These are phyloP conservation scores for Boletus insuetus DNA, from an alignment of 768 basidiomycete genomes.

Conservation along the genomic window DNA sequence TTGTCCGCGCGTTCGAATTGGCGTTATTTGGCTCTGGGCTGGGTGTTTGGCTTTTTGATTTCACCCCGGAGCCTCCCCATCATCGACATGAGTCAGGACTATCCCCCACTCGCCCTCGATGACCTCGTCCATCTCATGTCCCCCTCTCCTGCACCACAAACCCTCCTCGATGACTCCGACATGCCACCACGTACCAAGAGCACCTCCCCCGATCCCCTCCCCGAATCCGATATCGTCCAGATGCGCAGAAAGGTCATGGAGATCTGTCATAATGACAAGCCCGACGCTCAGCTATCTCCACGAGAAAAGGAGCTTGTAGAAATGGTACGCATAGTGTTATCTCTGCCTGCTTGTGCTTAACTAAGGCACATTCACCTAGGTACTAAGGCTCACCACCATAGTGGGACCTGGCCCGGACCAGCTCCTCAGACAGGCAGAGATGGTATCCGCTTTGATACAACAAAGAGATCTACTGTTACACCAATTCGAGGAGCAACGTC, in stretches of 20 bases:
- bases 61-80: neutral
- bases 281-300: conserved; percentile 22
- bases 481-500: conserved; percentile 56
- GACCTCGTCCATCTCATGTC: conserved; percentile 57
- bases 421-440: conserved; percentile 58
- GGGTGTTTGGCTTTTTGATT: conserved; percentile 31
- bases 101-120: conserved; percentile 45
- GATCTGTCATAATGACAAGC: conserved; percentile 36
- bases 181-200: conserved; percentile 19
- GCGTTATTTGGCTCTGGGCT: conserved; percentile 24
- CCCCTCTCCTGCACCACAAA: conserved; percentile 43
- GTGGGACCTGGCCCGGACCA: conserved; percentile 42
- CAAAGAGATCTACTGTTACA: conserved; percentile 59
- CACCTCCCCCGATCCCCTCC: conserved; percentile 38
- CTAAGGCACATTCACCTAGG: conserved; percentile 33
- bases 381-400: conserved; percentile 45
- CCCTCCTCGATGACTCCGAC: conserved; percentile 18
- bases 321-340: conserved; percentile 46
- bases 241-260: conserved; percentile 49
- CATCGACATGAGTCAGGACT: conserved; percentile 33
- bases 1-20: conserved; percentile 35
- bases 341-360: conserved; percentile 3
- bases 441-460: conserved; percentile 50
- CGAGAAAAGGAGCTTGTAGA: conserved; percentile 53
- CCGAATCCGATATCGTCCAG: conserved; percentile 43